Base-by-base conservation (phyloP, 139 green algal species). In the Tetradesmus obliquus region DNA sequence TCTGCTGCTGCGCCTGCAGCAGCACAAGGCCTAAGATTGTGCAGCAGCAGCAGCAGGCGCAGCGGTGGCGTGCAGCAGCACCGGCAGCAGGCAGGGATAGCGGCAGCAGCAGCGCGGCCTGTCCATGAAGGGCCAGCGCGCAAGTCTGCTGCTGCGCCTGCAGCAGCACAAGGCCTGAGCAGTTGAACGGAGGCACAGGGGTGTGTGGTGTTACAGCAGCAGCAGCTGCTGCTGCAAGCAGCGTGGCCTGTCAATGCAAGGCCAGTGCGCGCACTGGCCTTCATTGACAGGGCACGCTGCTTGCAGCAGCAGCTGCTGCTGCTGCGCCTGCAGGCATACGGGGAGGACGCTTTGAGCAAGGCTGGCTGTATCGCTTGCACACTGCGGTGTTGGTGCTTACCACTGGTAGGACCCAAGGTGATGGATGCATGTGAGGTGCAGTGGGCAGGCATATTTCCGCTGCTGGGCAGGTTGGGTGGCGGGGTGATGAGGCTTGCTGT, bases 161-260 rank as follows among this genome's bases (percentile, higher is more conserved):
- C 62, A 81, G 58, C 84, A 88, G 58, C 58, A 88, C 51, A 62
- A 54, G 19, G 83, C 83, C 20, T 88, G 12, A 88, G 10, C 2
- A 1, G 4, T 8, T 53, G 74, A 1, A 54, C 7, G 74, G 1
- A 20, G 7, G 20, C 3, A n/a, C 66, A 17, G 24, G 74, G 74
- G 10, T 80, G 7, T 53, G 20, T 76, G 57, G 57, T 62, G 57
- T 10, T 20, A 10, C 60, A 17, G 60, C 60, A 71, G 60, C 60
- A 71, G 60, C 5, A 71, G 60, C 60, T 8, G 60, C 60, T 20
- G 60, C 60, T 12, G 60, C 60, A 71, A 17, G 60, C 60, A 54
- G n/a, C 74, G 24, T 20, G 6, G 74, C 17, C 53, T 82, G 74
- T 45, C 74, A 13, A 54, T 45, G 10, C 51, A 82, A 4, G 74